phyloP scores from a whole-genome alignment of 305 asterid species.

The Solanum aculeatissimum region DNA sequence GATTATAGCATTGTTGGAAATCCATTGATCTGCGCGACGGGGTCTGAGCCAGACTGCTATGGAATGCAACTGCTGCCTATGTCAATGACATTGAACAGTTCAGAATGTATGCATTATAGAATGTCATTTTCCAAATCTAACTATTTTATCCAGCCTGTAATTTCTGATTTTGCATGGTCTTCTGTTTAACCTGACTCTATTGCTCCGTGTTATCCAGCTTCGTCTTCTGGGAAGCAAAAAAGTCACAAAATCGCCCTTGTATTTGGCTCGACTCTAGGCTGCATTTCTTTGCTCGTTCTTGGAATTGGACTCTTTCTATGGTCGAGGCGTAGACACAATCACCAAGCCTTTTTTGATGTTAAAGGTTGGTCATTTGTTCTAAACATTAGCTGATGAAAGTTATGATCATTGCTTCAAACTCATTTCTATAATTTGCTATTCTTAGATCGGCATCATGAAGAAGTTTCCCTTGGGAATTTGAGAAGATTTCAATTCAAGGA shows the following conservation, averaged over 20 bases:
- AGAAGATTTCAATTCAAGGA: conserved; percentile 76
- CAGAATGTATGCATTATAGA: conserved; percentile 31
- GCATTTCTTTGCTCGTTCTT: conserved; percentile 37
- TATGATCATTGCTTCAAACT: not conserved
- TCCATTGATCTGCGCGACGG: conserved; percentile 62
- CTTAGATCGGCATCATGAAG: conserved; percentile 58
- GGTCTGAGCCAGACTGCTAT: conserved; percentile 52
- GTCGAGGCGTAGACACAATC: conserved; percentile 39
- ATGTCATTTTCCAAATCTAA: not conserved
- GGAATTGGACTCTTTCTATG: conserved; percentile 54
- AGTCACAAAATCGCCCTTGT: conserved; percentile 56
- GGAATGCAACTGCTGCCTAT: conserved; percentile 65
- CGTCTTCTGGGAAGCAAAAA: conserved; percentile 30
- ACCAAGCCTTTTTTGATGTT: conserved; percentile 34
- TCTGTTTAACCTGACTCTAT: not conserved
- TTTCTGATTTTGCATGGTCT: not conserved
- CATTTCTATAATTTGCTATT: not conserved
- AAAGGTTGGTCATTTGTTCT: conserved; percentile 27
- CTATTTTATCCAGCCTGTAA: not conserved
- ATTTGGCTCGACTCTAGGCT: conserved; percentile 54
- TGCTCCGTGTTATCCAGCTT: conserved; percentile 21
- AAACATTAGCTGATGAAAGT: not conserved
- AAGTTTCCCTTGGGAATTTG: conserved; percentile 71
- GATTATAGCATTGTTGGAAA: conserved; percentile 63
- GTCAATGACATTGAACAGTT: conserved; percentile 73